These are phyloP conservation scores for Trichoderma brevicompactum DNA, from an alignment of 2,329 filamentous ascomycete genomes.

Conservation along the genomic window DNA sequence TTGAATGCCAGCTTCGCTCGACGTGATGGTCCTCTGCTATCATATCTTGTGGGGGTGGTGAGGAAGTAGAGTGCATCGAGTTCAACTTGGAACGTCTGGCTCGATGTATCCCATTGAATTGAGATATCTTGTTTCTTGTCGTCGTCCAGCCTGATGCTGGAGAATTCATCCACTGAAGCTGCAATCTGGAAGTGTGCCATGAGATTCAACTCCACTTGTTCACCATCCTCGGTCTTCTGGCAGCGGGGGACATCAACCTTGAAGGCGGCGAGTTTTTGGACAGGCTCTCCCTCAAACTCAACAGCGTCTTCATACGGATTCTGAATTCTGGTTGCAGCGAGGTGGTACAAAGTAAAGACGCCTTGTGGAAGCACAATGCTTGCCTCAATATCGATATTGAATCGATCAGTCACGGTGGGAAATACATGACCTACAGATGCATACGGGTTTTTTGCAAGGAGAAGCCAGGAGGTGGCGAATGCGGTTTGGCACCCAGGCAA, in stretches of 20 bases:
- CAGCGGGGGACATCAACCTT: constrained; percentile 43
- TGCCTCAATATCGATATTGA: constrained; percentile 37
- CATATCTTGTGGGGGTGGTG: constrained; percentile 31
- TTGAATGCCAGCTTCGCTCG: constrained; percentile 39
- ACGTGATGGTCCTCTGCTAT: constrained; percentile 31
- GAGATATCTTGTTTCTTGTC: constrained; percentile 34
- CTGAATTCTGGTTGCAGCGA: constrained; percentile 36
- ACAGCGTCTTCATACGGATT: constrained; percentile 41
- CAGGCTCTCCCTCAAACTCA: not conserved
- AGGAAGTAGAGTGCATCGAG: constrained; percentile 40
- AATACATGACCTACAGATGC: constrained; percentile 34
- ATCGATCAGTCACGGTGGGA: constrained; percentile 38
- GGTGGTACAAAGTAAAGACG: constrained; percentile 35
- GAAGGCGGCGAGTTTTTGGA: constrained; percentile 39
- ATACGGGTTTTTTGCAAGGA: constrained; percentile 39
- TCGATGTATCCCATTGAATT: constrained; percentile 38
- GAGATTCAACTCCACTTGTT: constrained; percentile 51
- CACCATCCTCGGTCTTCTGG: constrained; percentile 35
- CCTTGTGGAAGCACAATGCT: constrained; percentile 33
- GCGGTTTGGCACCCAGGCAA: constrained; percentile 39
- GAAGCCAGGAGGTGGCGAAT: constrained; percentile 41
- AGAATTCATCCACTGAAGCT: constrained; percentile 42
- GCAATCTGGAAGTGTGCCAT: constrained; percentile 68
- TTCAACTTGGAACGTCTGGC: constrained; percentile 42
- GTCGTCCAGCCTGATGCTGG: constrained; percentile 31